phyloP scores from a whole-genome alignment of 805 yeast genomes.

The Saturnispora besseyi region DNA sequence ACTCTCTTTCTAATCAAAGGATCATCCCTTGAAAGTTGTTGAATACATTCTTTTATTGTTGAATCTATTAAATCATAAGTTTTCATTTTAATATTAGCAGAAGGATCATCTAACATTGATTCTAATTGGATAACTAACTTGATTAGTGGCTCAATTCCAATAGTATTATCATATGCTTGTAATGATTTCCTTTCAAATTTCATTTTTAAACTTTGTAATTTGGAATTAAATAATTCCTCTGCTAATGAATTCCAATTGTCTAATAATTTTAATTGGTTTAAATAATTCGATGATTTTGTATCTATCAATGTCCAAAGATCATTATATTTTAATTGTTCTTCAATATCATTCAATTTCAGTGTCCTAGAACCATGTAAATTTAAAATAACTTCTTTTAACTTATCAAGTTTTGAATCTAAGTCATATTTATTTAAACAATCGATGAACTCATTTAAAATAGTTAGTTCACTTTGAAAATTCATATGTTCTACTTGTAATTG shows the following conservation, averaged over 20 bases:
- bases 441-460: not conserved
- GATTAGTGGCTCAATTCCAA: conserved; percentile 5
- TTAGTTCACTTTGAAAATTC: not conserved
- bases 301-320: conserved; percentile 33
- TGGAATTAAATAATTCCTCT: conserved; percentile 32
- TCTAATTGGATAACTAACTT: conserved; percentile 5
- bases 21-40: not conserved
- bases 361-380: not conserved
- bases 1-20: not conserved
- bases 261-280: conserved; percentile 40
- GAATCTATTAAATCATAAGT: conserved; percentile 1
- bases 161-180: not conserved
- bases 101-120: not conserved
- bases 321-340: conserved; percentile 36
- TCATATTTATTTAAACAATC: not conserved
- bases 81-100: not conserved
- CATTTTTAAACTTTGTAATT: conserved; percentile 34
- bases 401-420: not conserved
- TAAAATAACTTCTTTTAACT: not conserved
- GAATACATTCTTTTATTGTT: not conserved
- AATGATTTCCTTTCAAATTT: conserved; percentile 38
- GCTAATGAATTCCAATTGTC: conserved; percentile 49
- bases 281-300: conserved; percentile 37
- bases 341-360: not conserved
- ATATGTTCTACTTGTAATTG: not conserved